Base-by-base conservation (phyloP, 345 rosid species). In the Toxicodendron radicans region DNA sequence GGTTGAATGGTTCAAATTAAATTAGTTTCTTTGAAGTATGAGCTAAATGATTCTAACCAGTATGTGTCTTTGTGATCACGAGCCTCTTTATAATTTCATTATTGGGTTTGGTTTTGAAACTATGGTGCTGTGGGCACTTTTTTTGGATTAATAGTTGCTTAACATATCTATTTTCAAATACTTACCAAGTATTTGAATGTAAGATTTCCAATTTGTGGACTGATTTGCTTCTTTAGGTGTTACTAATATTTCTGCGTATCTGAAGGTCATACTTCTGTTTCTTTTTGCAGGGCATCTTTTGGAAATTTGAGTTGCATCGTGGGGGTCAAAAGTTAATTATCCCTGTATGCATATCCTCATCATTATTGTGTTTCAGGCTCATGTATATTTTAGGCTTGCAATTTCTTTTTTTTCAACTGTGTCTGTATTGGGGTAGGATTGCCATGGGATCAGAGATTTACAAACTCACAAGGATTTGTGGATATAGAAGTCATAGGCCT, bases 281-380 rank as follows among this genome's bases (percentile, higher is more conserved):
- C 78, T 72, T 27, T 68, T 73, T 72, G 66, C 86, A 95, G 99
- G 98, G 99, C 69, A 76, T 91, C 64, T 88, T 83, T 73, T 96
- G 98, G 99, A 93, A 82, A 82, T 79, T 96, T 73, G 99, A 96
- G 81, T 83, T 89, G 81, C 92, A 73, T 65, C 94, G 94, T 49
- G 95, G 95, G 41, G 87, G 91, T 59, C 99, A 96, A 78, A 96
- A 92, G 84, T 82, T 96, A 75, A 83, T 92, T 71, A 77, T 96
- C 79, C 99, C 97, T 7, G 98, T 96, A 83, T 86, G 99, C 64
- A 67, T 45, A 76, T 41, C 35, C 73, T 71, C 45, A 65, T 73
- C 54, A 48, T 68, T 72, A 75, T 51, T 18, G 63, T 79, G 16
- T n/a, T 76, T 73, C 21, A 30, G 21, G 53, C 43, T 72, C 32